Conservation (phyloP, 345 rosid species). For the Brassica juncea region DNA sequence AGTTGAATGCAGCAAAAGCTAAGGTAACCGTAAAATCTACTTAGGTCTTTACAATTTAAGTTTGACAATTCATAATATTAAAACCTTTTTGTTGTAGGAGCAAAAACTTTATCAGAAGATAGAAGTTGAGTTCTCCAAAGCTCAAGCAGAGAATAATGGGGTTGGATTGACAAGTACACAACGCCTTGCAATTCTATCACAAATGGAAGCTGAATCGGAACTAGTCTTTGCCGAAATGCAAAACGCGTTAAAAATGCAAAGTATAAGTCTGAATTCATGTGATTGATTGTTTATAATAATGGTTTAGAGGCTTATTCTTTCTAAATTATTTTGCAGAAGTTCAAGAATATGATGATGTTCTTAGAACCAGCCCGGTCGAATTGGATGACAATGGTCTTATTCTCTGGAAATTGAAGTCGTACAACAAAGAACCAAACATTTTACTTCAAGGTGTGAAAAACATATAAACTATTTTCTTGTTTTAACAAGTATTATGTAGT, state of each 20-base stretch:
- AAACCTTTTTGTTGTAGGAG: slow-evolving; percentile 46
- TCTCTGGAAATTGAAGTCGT: too few species aligned
- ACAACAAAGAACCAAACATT: too few species aligned
- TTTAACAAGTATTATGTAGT: too few species aligned
- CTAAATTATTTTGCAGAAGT: slow-evolving; percentile 38
- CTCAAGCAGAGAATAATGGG: slow-evolving; percentile 42
- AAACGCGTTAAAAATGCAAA: slow-evolving; percentile 44
- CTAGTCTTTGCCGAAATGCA: slow-evolving; percentile 54
- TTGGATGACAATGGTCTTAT: too few species aligned
- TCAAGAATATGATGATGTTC: slow-evolving; percentile 60
- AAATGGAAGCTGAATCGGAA: slow-evolving; percentile 53
- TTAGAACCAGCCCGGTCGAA: slow-evolving; percentile 54
- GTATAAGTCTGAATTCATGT: slow-evolving; percentile 42
- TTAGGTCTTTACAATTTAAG: background rate
- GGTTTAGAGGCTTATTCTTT: background rate
- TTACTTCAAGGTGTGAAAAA: too few species aligned
- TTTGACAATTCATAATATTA: background rate
- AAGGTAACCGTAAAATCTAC: slow-evolving; percentile 47
- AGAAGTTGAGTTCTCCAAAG: too few species aligned
- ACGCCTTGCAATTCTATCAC: slow-evolving; percentile 48
- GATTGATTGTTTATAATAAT: background rate
- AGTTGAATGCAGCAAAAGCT: slow-evolving; percentile 53
- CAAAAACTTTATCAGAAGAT: slow-evolving; percentile 44
- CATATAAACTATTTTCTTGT: too few species aligned
- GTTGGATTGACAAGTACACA: slow-evolving; percentile 51